These are phyloP conservation scores for Dactylellina haptotyla DNA, from an alignment of 2,329 filamentous ascomycete genomes.

Conservation along the genomic window DNA sequence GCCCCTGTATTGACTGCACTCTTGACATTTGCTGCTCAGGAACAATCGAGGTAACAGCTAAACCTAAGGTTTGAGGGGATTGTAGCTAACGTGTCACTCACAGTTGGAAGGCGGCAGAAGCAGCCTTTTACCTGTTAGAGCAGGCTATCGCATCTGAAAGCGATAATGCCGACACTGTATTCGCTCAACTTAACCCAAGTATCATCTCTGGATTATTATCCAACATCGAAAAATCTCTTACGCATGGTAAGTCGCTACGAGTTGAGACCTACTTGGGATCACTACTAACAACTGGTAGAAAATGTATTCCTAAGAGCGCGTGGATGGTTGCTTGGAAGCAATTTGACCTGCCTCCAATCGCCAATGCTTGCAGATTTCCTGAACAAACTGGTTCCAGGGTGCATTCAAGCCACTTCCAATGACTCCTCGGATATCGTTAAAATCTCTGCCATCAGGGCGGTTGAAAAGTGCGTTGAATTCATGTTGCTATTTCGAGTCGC, in stretches of 20 bases:
- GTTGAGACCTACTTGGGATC: neutral
- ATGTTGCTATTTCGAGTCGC: neutral
- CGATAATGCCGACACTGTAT: slow-evolving; percentile 13
- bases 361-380: slow-evolving; percentile 64
- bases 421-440: slow-evolving; percentile 89
- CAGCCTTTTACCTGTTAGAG: slow-evolving; percentile 82
- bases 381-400: slow-evolving; percentile 74
- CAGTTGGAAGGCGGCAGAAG: slow-evolving; percentile 70
- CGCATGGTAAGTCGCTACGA: slow-evolving; percentile 17
- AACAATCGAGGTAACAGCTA: slow-evolving; percentile 17
- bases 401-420: slow-evolving; percentile 77
- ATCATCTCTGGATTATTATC: slow-evolving; percentile 34
- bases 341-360: slow-evolving; percentile 75
- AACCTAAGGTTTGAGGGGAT: neutral
- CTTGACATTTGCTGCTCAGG: slow-evolving; percentile 26
- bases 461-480: slow-evolving; percentile 71
- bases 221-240: slow-evolving; percentile 36
- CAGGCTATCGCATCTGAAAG: slow-evolving; percentile 71
- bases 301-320: slow-evolving; percentile 84
- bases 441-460: slow-evolving; percentile 86
- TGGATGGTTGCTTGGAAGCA: slow-evolving; percentile 85
- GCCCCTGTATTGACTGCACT: slow-evolving; percentile 31
- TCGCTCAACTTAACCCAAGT: slow-evolving; percentile 26
- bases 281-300: slow-evolving; percentile 63
- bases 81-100: neutral